A percentile compares a stretch with the other conserved stretches of the same genome.
These are phyloP conservation scores for Phialocephala sp. DNA, from an alignment of 2,329 filamentous ascomycete species.

Conservation along the genomic window DNA sequence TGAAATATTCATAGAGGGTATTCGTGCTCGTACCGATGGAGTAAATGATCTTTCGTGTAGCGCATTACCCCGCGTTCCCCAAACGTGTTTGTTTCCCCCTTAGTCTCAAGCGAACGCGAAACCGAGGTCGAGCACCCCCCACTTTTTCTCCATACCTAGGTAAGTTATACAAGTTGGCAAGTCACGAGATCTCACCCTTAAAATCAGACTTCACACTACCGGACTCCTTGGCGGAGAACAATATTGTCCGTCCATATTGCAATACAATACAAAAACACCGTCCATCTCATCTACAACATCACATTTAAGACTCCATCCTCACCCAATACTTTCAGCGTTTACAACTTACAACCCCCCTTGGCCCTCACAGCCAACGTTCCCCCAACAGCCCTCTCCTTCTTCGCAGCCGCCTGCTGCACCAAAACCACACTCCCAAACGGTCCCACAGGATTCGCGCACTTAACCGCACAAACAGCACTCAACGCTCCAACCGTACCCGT, in stretches of 20 bases:
- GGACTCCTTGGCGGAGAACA: too few species aligned
- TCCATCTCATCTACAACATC: too few species aligned
- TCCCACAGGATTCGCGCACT: constrained; percentile 15
- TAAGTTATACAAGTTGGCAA: not conserved
- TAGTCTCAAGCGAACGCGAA: not conserved
- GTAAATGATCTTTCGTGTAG: too few species aligned
- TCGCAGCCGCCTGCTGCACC: constrained; percentile 11
- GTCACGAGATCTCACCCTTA: not conserved
- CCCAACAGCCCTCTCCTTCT: constrained; percentile 8
- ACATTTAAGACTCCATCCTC: not conserved
- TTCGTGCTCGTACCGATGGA: not conserved
- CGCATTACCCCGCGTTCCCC: constrained; percentile 3
- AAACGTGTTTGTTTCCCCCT: not conserved
- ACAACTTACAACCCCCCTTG: not conserved
- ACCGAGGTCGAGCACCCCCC: not conserved
- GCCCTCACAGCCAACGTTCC: constrained; percentile 4
- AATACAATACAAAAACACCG: too few species aligned
- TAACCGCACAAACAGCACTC: constrained; percentile 14
- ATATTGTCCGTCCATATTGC: too few species aligned
- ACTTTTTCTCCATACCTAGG: too few species aligned
- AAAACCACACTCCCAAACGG: constrained; percentile 16
- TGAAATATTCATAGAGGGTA: not conserved
- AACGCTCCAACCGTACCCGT: constrained; percentile 13
- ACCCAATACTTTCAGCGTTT: not conserved
- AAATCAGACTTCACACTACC: not conserved